Evolutionary conservation across 768 basidiomycete genomes (phyloP), one percentile per base, ranked within the genome.

Genomic region (Lactifluus pinguis): DNA sequence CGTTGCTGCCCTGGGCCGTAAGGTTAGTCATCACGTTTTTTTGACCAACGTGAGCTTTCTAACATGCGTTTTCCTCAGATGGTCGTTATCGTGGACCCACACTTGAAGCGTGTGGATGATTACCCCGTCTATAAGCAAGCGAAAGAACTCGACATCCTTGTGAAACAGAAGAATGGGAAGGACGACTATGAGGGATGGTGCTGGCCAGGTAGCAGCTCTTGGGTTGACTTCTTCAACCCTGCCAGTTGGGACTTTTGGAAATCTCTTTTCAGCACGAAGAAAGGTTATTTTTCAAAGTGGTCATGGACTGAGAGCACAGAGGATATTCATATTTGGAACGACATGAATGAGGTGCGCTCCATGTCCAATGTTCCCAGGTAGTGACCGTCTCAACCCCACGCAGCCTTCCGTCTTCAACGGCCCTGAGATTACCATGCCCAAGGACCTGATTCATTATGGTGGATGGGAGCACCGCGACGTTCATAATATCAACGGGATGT

Each of bases 391-490:
- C 56, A 72, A 21, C 64, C 69, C 42, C 29, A 32, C n/a, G n/a
- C 57, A 90, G 92, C 97, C 97, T 1, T 87, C 95, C 11, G 85
- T 99, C n/a, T 99, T 99, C 78, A 95, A 98, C 66, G 97, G 95
- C 0, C 97, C 97, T 6, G 97, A 99, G 71, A 98, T 99, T 68
- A 84, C 84, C 38, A 83, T 87, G 80, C 83, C 82, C 3, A 82
- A 82, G 65, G 87, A 89, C 61, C 81, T 80, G 50, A 78, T 97
- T 47, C 95, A 98, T 69, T 76, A 92, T 67, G 92, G 89, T 34
- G 93, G 92, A 29, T 99, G 97, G 97, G 97, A 99, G 70, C 94
- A 99, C 69, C 86, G 97, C 51, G 97, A 98, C 69, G 74, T 99
- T 1, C 97, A 99, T 72, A 98, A 99, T 69, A 84, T 99, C 71